Conservation (phyloP, 495 filamentous ascomycete genomes). For the Podospora appendiculata region DNA sequence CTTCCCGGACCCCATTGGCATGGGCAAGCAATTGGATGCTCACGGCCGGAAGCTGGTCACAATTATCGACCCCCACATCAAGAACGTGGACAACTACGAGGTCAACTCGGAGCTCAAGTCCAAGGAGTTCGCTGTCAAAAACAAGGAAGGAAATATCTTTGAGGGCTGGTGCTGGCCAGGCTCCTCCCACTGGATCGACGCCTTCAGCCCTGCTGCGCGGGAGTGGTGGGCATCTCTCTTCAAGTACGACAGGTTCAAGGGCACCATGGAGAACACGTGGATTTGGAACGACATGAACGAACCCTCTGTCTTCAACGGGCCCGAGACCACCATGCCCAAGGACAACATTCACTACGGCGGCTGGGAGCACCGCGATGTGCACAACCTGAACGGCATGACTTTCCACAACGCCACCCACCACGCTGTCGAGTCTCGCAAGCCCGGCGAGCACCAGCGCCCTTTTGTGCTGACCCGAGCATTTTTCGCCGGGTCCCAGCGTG, state of each 20-base stretch:
- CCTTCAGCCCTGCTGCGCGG: slow-evolving; percentile 79
- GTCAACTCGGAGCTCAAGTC: slow-evolving; percentile 74
- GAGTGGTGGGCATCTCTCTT: slow-evolving; percentile 88
- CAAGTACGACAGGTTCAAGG: slow-evolving; percentile 79
- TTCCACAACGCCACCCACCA: slow-evolving; percentile 89
- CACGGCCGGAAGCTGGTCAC: slow-evolving; percentile 85
- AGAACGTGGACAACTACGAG: slow-evolving; percentile 72
- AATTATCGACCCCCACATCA: slow-evolving; percentile 97
- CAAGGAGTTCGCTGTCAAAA: slow-evolving; percentile 72
- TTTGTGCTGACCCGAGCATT: slow-evolving; percentile 91
- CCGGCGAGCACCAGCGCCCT: slow-evolving; percentile 66
- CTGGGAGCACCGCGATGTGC: slow-evolving; percentile 96
- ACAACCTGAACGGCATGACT: slow-evolving; percentile 91
- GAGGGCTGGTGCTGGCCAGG: slow-evolving; percentile 99
- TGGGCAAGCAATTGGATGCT: slow-evolving; percentile 77
- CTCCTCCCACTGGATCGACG: slow-evolving; percentile 90
- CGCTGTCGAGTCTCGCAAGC: slow-evolving; percentile 70
- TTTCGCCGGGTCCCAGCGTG: slow-evolving; percentile 80
- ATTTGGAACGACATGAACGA: slow-evolving; percentile 99
- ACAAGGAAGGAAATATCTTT: slow-evolving; percentile 83
- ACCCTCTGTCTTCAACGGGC: slow-evolving; percentile 96
- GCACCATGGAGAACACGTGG: slow-evolving; percentile 73
- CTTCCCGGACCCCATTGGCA: slow-evolving; percentile 77
- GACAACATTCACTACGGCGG: slow-evolving; percentile 86
- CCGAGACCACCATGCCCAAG: slow-evolving; percentile 95